A percentile compares a stretch with the other conserved stretches of the same genome.
Conservation (phyloP, 2,329 filamentous ascomycete species). For the Fusarium graminum region DNA sequence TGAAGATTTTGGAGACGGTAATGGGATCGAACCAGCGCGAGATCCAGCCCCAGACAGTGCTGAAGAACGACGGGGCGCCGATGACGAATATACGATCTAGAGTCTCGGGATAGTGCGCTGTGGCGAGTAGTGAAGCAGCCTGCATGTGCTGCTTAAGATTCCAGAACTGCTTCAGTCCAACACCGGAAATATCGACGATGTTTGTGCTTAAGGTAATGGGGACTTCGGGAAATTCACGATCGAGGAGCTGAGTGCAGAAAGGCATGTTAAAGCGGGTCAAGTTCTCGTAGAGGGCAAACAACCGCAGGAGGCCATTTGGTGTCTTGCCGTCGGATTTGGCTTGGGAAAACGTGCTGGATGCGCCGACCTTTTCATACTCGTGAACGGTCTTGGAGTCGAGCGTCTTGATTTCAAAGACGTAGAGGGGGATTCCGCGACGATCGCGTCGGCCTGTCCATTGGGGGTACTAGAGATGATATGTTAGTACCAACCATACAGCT, state of each 20-base stretch:
- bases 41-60: constrained; percentile 93
- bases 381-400: constrained; percentile 85
- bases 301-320: constrained; percentile 80
- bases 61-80: constrained; percentile 90
- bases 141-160: constrained; percentile 95
- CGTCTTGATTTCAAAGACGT: constrained; percentile 87
- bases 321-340: constrained; percentile 76
- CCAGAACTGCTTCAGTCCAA: constrained; percentile 95
- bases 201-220: constrained; percentile 94
- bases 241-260: constrained; percentile 79
- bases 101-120: constrained; percentile 95
- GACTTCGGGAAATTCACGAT: constrained; percentile 80
- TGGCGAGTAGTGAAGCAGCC: constrained; percentile 87
- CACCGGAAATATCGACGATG: constrained; percentile 91
- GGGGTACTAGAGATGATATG: constrained; percentile 74
- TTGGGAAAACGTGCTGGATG: constrained; percentile 69
- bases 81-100: constrained; percentile 79
- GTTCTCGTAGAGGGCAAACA: constrained; percentile 96
- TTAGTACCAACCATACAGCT: constrained; percentile 12
- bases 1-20: constrained; percentile 96
- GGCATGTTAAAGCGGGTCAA: constrained; percentile 89
- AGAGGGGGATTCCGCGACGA: constrained; percentile 90
- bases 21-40: constrained; percentile 96
- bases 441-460: constrained; percentile 96
- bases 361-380: constrained; percentile 77